Evolutionary conservation across 345 rosid genomes (phyloP), one percentile per base, ranked within the genome.

Genomic region (Erysimum cheiranthoides): DNA sequence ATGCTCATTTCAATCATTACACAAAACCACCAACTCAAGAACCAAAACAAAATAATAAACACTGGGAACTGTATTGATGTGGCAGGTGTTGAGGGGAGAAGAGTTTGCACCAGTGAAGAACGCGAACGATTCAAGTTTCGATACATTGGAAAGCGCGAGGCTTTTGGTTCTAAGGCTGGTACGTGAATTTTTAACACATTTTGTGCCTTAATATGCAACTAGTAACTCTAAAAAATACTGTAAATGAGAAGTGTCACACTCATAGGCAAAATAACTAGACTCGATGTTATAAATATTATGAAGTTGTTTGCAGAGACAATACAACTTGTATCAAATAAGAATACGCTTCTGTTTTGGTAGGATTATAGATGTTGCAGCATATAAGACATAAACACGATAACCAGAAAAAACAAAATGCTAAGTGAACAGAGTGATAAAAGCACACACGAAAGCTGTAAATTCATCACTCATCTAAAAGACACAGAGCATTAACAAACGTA

Each of bases 91-190:
- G 47, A 91, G 97, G 3, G 97, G 92, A 68, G 99, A 95, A 78
- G 99, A 95, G 83, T 95, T 95, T 80, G 97, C 90, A 21, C 99
- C 99, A 0, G 97, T 95, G 30, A 95, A 95, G 85, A 95, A 95
- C 70, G 97, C 90, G 67, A 95, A 85, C 54, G 99, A 97, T 2
- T 87, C 99, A 31, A 95, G 84, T 74, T 89, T 76, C 40, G 99
- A 95, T 73, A 96, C 99, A 45, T 98, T 97, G 14, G 98, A 96
- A 72, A 91, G 98, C 81, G 99, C 99, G 4, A 81, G 92, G 61
- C 84, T 96, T 52, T 91, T 87, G 59, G 88, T 94, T 70, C 86
- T 94, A 34, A 86, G 99, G 50, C 90, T n/a, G n/a, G n/a, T 94
- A 42, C 97, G 99, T 36, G 99, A 97, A 79, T 94, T 94, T 79